Evolutionary conservation across 805 yeast species (phyloP), one percentile per base, ranked within the genome.

Genomic region (Yarrowia sp.): DNA sequence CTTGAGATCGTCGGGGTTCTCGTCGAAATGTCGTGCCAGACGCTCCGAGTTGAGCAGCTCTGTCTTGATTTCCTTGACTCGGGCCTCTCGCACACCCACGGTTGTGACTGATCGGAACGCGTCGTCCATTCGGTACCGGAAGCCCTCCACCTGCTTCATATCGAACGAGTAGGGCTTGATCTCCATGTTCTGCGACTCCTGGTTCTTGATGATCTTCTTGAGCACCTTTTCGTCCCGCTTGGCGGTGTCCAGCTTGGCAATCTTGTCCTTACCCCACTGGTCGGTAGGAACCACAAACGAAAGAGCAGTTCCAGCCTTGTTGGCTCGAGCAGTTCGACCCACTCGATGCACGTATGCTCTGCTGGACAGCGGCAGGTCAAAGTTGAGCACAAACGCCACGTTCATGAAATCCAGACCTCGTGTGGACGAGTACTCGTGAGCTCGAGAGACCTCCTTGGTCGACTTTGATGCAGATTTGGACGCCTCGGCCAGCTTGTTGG

Each of bases 271-370:
- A 39, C 97, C 97, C 79, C 89, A 88, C 74, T 91, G 93, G 70
- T 88, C 90, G 40, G 81, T 79, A 34, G 95, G 90, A 33, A 94
- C 92, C 19, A 93, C 95, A 80, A 94, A 95, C 17, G 98, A 92
- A 67, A 95, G 83, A 0, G 98, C 90, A 85, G 92, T 93, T 69
- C 99, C 99, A 1, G 95, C 84, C 76, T 91, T 92, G 66, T 97
- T 97, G 9, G 97, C 98, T 79, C 99, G 87, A 6, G 99, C 99
- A 5, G 99, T 95, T 81, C 99, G 87, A 64, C 99, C 99, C 43
- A 95, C 86, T 76, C 99, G 85, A 78, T 95, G 99, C 38, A 92
- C 88, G 76, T 95, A 95, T 2, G 96, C 86, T 75, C 89, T 90
- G 6, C 98, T 88, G 10, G 96, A 87, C 3, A 91, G 85, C 47